Conservation (phyloP, 1,139 yeast genomes). For the Candida tetrigidarum region DNA sequence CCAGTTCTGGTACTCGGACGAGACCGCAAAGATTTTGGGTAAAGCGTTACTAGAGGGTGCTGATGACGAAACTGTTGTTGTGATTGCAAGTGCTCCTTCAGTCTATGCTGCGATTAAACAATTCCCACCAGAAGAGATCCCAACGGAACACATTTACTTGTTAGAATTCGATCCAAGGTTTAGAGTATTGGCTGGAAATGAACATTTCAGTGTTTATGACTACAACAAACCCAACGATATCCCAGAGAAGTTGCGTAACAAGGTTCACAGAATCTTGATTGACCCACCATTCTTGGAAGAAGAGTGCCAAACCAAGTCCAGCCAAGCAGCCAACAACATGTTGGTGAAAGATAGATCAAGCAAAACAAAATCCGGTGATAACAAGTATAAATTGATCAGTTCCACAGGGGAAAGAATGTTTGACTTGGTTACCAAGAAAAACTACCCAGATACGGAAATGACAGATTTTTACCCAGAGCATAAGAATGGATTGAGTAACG, state of each 20-base stretch:
- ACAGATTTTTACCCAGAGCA: slow-evolving; percentile 81
- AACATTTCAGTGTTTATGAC: slow-evolving; percentile 73
- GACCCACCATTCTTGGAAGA: slow-evolving; percentile 90
- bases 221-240: slow-evolving; percentile 69
- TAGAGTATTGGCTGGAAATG: slow-evolving; percentile 67
- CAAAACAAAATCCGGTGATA: slow-evolving; percentile 42
- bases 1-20: slow-evolving; percentile 85
- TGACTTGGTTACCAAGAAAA: slow-evolving; percentile 50
- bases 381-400: slow-evolving; percentile 59
- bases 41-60: slow-evolving; percentile 78
- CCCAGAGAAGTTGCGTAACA: slow-evolving; percentile 60
- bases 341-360: slow-evolving; percentile 43
- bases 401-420: slow-evolving; percentile 93
- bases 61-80: slow-evolving; percentile 67
- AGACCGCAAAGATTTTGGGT: slow-evolving; percentile 70
- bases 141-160: slow-evolving; percentile 70
- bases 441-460: slow-evolving; percentile 65
- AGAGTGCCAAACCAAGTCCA: slow-evolving; percentile 79
- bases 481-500: slow-evolving; percentile 84
- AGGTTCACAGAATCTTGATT: slow-evolving; percentile 73
- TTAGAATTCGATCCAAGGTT: slow-evolving; percentile 82
- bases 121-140: slow-evolving; percentile 52
- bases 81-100: slow-evolving; percentile 87
- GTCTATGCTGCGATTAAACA: slow-evolving; percentile 83
- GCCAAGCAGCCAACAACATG: slow-evolving; percentile 68